Evolutionary conservation across 345 rosid genomes (phyloP).

Genomic region (Boechera retrofracta): DNA sequence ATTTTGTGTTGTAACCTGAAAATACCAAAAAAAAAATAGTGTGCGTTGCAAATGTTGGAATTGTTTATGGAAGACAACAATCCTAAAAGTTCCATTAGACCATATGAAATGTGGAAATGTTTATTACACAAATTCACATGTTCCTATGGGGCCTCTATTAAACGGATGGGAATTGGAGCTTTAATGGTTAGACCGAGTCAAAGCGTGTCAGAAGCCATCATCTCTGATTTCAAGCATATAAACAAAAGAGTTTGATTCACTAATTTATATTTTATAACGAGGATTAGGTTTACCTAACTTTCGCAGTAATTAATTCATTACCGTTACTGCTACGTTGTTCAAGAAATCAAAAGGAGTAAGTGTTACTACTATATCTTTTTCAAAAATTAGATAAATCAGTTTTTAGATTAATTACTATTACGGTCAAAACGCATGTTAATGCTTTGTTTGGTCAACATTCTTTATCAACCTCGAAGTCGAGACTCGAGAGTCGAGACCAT

Average conservation of each 20-base stretch:
- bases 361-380: too few species aligned
- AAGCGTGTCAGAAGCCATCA: slow-evolving; percentile 35
- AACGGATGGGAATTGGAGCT: too few species aligned
- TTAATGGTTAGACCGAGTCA: slow-evolving; percentile 40
- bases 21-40: too few species aligned
- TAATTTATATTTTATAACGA: slow-evolving; percentile 4
- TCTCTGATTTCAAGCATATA: slow-evolving; percentile 4
- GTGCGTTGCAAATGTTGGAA: too few species aligned
- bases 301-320: slow-evolving; percentile 24
- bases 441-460: slow-evolving; percentile 35
- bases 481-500: slow-evolving; percentile 24
- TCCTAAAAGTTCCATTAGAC: too few species aligned
- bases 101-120: neutral
- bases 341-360: neutral
- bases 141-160: too few species aligned
- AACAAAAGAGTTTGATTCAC: neutral
- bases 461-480: slow-evolving; percentile 33
- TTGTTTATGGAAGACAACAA: too few species aligned
- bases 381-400: too few species aligned
- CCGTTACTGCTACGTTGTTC: slow-evolving; percentile 30
- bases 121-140: too few species aligned
- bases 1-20: too few species aligned
- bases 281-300: slow-evolving; percentile 18
- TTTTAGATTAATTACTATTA: neutral
- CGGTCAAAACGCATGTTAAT: neutral